phyloP scores from a whole-genome alignment of 176 grass and related monocot species.

The Aegilops umbellulata region DNA sequence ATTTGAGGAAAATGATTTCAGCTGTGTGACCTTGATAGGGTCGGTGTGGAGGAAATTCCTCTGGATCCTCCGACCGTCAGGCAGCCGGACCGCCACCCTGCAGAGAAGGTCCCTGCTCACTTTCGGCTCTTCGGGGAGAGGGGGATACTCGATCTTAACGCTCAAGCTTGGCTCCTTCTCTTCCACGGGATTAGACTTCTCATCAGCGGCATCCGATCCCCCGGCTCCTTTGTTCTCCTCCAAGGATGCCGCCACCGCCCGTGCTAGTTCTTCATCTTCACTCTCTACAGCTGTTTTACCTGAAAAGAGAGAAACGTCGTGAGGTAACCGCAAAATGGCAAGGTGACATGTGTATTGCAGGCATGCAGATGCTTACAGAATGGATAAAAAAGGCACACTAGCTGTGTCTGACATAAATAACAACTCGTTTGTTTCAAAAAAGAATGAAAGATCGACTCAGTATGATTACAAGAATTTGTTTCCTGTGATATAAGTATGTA shows the following conservation, averaged over 20 bases:
- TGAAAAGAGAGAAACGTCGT: conserved; percentile 20
- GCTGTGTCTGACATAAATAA: background rate
- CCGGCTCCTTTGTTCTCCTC: conserved; percentile 41
- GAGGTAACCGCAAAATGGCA: background rate
- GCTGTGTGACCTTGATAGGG: conserved; percentile 60
- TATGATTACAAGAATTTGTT: background rate
- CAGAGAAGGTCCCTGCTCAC: conserved; percentile 72
- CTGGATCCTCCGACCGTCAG: conserved; percentile 68
- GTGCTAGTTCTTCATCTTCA: conserved; percentile 71
- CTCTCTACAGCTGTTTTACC: conserved; percentile 43
- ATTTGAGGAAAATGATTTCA: background rate
- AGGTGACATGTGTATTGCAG: background rate
- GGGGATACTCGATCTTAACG: conserved; percentile 56
- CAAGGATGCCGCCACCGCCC: conserved; percentile 59
- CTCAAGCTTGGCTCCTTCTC: conserved; percentile 37
- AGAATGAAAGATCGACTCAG: background rate
- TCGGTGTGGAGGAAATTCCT: conserved; percentile 75
- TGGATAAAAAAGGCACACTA: background rate
- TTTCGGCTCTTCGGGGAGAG: conserved; percentile 80
- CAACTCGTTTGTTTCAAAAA: background rate
- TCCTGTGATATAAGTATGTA: background rate
- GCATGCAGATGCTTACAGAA: background rate
- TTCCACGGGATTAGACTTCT: conserved; percentile 29
- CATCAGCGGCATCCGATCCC: conserved; percentile 16
- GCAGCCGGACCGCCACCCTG: conserved; percentile 73